Evolutionary conservation across 208 protist genomes (phyloP).

Genomic region (Leishmania turanica): DNA sequence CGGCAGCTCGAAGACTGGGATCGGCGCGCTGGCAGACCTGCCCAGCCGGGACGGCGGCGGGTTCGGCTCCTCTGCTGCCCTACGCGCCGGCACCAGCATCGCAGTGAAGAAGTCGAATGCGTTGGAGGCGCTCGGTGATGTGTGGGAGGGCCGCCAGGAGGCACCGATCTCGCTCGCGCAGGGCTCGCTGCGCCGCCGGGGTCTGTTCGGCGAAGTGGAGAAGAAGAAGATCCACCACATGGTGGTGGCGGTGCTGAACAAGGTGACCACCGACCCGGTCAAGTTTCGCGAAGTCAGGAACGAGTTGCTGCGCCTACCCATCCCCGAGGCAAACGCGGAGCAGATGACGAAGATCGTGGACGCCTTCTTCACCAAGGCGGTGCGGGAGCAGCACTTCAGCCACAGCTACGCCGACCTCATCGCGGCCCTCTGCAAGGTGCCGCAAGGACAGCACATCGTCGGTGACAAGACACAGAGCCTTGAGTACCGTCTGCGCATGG

Average conservation of each 20-base stretch:
- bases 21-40: slow-evolving; percentile 3
- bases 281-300: slow-evolving; percentile 88
- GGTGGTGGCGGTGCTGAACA: slow-evolving; percentile 85
- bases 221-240: slow-evolving; percentile 77
- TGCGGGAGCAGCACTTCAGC: slow-evolving; percentile 77
- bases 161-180: slow-evolving; percentile 64
- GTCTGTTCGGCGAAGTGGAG: slow-evolving; percentile 76
- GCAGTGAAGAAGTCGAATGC: slow-evolving; percentile 23
- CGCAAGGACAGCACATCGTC: slow-evolving; percentile 57
- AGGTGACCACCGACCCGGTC: slow-evolving; percentile 72
- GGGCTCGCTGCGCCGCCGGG: slow-evolving; percentile 43
- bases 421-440: slow-evolving; percentile 60
- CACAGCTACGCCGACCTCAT: slow-evolving; percentile 79
- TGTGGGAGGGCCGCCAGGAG: slow-evolving; percentile 74
- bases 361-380: slow-evolving; percentile 83
- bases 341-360: slow-evolving; percentile 73
- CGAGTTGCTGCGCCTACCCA: slow-evolving; percentile 81
- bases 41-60: background rate
- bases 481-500: slow-evolving; percentile 72
- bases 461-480: slow-evolving; percentile 64
- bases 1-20: slow-evolving; percentile 11
- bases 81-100: background rate
- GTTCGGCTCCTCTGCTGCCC: background rate
- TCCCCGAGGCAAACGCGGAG: slow-evolving; percentile 74
- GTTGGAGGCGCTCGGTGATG: slow-evolving; percentile 52